These are phyloP conservation scores for Phytophthora sojae DNA, from an alignment of 352 stramenopile genomes.

Conservation along the genomic window DNA sequence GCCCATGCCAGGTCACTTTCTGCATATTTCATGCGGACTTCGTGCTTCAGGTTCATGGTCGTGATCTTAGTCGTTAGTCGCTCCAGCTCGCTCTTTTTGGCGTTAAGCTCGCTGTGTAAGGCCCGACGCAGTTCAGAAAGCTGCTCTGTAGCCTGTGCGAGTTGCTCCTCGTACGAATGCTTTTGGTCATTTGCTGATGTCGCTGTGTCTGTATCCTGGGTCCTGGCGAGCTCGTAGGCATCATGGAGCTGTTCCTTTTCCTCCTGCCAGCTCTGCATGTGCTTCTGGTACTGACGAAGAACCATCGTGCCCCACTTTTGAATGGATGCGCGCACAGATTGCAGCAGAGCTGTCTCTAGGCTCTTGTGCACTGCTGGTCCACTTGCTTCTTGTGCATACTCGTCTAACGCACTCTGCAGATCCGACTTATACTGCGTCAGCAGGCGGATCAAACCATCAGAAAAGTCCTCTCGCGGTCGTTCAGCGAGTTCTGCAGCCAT, in stretches of 20 bases:
- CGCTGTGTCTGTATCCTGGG: slow-evolving; percentile 36
- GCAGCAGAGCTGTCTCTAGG: slow-evolving; percentile 46
- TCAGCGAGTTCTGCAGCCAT: slow-evolving; percentile 45
- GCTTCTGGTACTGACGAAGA: slow-evolving; percentile 57
- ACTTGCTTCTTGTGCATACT: slow-evolving; percentile 45
- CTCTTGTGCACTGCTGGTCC: slow-evolving; percentile 34
- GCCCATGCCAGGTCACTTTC: slow-evolving; percentile 64
- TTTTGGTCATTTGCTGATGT: slow-evolving; percentile 60
- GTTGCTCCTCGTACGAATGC: slow-evolving; percentile 48
- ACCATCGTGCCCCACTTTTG: slow-evolving; percentile 55
- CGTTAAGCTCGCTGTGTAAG: slow-evolving; percentile 54
- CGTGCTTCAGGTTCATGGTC: slow-evolving; percentile 72
- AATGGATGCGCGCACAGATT: slow-evolving; percentile 53
- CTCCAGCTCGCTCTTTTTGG: slow-evolving; percentile 57
- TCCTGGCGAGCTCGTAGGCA: slow-evolving; percentile 30
- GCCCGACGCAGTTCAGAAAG: slow-evolving; percentile 56
- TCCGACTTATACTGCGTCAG: slow-evolving; percentile 72
- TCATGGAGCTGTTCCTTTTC: slow-evolving; percentile 41
- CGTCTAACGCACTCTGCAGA: slow-evolving; percentile 44
- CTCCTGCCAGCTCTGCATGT: slow-evolving; percentile 43
- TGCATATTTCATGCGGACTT: slow-evolving; percentile 56
- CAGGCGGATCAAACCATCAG: slow-evolving; percentile 53
- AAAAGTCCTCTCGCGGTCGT: slow-evolving; percentile 56
- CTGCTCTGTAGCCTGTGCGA: slow-evolving; percentile 58
- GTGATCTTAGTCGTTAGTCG: slow-evolving; percentile 49